Percentiles rank a stretch among this genome's conserved stretches.
Conservation (phyloP, 805 yeast species). For the Metschnikowia dekortorum region DNA sequence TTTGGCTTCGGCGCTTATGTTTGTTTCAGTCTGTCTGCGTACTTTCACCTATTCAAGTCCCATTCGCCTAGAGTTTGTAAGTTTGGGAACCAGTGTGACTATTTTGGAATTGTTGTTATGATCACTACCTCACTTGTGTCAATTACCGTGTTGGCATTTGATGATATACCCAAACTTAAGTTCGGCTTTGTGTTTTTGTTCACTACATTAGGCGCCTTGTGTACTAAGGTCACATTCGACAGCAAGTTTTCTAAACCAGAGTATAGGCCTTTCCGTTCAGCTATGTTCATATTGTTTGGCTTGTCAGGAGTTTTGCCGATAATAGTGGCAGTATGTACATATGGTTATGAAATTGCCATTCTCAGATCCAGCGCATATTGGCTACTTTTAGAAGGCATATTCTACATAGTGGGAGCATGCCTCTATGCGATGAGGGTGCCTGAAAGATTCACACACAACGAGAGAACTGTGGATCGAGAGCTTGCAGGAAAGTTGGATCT, state of each 20-base stretch:
- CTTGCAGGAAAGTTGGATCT: conserved; percentile 47
- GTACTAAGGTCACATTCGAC: conserved; percentile 60
- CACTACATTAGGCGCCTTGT: conserved; percentile 51
- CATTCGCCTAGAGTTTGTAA: conserved; percentile 54
- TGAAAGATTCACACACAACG: conserved; percentile 47
- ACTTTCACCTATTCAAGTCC: conserved; percentile 63
- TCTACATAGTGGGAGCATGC: conserved; percentile 75
- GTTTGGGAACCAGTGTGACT: conserved; percentile 67
- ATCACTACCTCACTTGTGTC: conserved; percentile 43
- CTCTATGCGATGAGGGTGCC: conserved; percentile 78
- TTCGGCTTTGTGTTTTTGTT: conserved; percentile 44
- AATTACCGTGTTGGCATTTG: conserved; percentile 36
- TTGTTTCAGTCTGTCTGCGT: conserved; percentile 61
- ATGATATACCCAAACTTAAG: conserved; percentile 39
- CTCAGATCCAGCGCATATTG: conserved; percentile 54
- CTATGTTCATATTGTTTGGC: conserved; percentile 77
- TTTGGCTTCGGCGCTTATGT: conserved; percentile 55
- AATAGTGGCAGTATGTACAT: conserved; percentile 43
- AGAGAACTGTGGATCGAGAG: conserved; percentile 16
- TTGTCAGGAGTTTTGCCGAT: conserved; percentile 73
- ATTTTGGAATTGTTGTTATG: conserved; percentile 67
- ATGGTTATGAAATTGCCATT: conserved; percentile 48
- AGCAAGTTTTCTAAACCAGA: conserved; percentile 63
- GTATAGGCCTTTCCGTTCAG: conserved; percentile 75
- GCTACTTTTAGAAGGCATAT: conserved; percentile 64